Evolutionary conservation across 139 green algal genomes (phyloP).

Genomic region (Volvox reticuliferus): DNA sequence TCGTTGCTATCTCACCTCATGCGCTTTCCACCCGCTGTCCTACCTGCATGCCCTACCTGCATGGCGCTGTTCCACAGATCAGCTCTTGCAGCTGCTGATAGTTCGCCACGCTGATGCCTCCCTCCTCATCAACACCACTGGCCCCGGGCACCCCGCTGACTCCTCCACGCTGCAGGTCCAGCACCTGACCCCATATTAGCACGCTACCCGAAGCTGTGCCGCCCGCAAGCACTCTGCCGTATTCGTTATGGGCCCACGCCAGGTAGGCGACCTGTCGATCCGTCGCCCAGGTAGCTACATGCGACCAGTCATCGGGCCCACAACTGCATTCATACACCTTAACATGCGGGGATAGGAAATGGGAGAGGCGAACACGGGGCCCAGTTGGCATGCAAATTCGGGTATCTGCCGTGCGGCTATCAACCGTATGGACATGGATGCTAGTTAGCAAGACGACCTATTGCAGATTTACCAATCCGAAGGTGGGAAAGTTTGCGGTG

Average conservation of each 20-base stretch:
- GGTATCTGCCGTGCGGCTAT: too few species aligned
- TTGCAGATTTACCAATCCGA: too few species aligned
- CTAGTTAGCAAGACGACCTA: too few species aligned
- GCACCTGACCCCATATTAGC: conserved; percentile 45
- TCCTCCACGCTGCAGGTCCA: conserved; percentile 1
- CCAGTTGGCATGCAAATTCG: too few species aligned
- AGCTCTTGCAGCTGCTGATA: conserved; percentile 38
- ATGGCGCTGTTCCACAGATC: conserved; percentile 13
- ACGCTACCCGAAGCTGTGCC: conserved; percentile 45
- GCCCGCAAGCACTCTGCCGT: conserved; percentile 48
- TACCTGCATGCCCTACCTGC: conserved; percentile 21
- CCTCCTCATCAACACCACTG: background rate
- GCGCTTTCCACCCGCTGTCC: too few species aligned
- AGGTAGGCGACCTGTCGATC: conserved; percentile 25
- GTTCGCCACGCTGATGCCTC: background rate
- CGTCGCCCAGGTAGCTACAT: conserved; percentile 16
- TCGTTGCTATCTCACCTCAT: too few species aligned
- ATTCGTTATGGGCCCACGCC: conserved; percentile 58
- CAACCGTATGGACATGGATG: too few species aligned
- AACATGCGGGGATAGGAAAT: too few species aligned
- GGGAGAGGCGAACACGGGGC: too few species aligned
- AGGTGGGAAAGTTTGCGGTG: too few species aligned
- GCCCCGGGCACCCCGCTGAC: background rate
- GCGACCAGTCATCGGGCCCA: background rate
- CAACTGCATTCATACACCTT: conserved; percentile 12